Percentiles rank a stretch among this genome's conserved stretches.
phyloP scores from a whole-genome alignment of 108 stramenopile species.

The Chaetoceros muelleri region DNA sequence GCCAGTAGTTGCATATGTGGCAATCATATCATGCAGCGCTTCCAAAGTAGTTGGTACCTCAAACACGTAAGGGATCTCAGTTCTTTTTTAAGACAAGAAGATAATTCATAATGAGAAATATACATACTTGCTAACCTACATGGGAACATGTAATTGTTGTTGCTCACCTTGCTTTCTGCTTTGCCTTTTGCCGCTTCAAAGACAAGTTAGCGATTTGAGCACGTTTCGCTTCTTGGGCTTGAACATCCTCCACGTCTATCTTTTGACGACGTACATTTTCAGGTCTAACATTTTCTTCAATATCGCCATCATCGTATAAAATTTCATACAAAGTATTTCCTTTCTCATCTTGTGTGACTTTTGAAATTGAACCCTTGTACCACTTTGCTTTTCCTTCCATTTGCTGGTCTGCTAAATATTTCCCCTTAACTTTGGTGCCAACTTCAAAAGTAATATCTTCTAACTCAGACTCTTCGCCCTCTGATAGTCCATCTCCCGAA shows the following conservation, averaged over 20 bases:
- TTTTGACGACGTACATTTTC: constrained; percentile 42
- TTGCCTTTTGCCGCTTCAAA: constrained; percentile 56
- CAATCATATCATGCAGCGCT: constrained; percentile 80
- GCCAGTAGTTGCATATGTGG: constrained; percentile 60
- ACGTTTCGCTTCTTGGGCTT: constrained; percentile 27
- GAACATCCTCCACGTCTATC: constrained; percentile 33
- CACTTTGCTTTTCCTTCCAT: constrained; percentile 59
- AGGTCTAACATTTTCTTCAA: constrained; percentile 60
- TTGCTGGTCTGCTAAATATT: constrained; percentile 69
- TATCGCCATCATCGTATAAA: constrained; percentile 81
- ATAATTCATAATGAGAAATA: constrained; percentile 6
- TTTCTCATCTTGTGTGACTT: constrained; percentile 19
- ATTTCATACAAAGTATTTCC: constrained; percentile 61
- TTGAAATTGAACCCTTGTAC: constrained; percentile 53
- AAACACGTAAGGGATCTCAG: constrained; percentile 85
- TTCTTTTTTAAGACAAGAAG: constrained; percentile 15
- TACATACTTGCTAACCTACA: not conserved
- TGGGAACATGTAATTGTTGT: not conserved
- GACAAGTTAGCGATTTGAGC: constrained; percentile 22
- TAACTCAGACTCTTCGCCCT: constrained; percentile 12
- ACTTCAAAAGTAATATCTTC: constrained; percentile 20
- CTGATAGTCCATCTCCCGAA: constrained; percentile 18
- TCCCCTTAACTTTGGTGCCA: constrained; percentile 62
- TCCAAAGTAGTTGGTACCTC: constrained; percentile 85
- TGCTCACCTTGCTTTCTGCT: constrained; percentile 65